Evolutionary conservation across 2,329 filamentous ascomycete genomes (phyloP), one percentile per base, ranked within the genome.

Genomic region (Botrytis squamosa): DNA sequence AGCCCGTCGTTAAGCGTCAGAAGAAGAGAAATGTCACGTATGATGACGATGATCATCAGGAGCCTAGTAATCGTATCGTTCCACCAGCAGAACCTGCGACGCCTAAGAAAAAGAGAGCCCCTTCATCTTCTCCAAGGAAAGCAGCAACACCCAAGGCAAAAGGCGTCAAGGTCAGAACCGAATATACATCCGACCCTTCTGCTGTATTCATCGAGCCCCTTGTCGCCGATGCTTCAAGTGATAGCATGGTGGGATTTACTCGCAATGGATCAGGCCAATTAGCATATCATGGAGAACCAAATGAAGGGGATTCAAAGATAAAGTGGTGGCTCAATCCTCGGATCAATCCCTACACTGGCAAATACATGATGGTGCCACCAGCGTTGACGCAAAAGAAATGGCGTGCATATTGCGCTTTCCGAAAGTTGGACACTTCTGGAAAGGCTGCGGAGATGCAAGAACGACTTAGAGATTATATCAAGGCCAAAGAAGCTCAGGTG

Each of bases 391-490:
- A 33, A 10, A 65, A 65, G 22, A 66, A 49, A 49, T 66, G 63
- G 63, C 63, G 42, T n/a, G 63, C 63, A 22, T 66, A 49, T 49
- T 66, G 63, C 46, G 42, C 63, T 5, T 66, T 49, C 22, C 29
- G 10, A 33, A n/a, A n/a, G 20, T 8, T 66, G 29, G 63, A 66
- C 3, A 22, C 42, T 20, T 7, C 42, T 3, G 63, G 42, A 4
- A 49, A 20, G 10, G 20, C 5, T 33, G 42, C 22, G 14, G 29
- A 66, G 4, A 66, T 66, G 29, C 42, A 46, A 29, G 2, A 49
- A 7, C 22, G 42, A 49, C 12, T 66, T 9, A 20, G 42, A 12
- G 20, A 65, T 33, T 36, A n/a, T 16, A 40, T 63, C 40, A 29
- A 29, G 38, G 16, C 9, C 7, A 36, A 20, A 36, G 42, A 44